Evolutionary conservation across 2,329 filamentous ascomycete genomes (phyloP).

Genomic region (Endocalyx cinctus): DNA sequence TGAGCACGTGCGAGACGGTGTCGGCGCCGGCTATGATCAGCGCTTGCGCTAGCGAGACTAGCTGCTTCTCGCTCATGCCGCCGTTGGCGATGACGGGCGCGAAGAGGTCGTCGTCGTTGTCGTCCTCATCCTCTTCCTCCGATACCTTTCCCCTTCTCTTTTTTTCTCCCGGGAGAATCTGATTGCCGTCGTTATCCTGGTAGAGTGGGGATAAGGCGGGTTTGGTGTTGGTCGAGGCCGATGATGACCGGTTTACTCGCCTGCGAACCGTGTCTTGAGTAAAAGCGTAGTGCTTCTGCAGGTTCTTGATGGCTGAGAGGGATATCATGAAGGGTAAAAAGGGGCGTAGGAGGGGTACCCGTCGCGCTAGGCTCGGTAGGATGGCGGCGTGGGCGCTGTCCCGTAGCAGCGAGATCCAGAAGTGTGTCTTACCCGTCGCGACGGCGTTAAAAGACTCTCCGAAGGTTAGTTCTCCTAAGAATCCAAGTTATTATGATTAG

Average conservation of each 20-base stretch:
- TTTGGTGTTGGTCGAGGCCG: no score
- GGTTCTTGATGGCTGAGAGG: constrained; percentile 3
- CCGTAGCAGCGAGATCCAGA: constrained; percentile 14
- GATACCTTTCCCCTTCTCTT: no score
- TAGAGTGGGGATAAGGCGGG: no score
- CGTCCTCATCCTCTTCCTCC: no score
- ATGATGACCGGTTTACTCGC: no score
- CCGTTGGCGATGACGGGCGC: constrained; percentile 7
- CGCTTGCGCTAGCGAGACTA: constrained; percentile 6
- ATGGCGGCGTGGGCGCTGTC: constrained; percentile 5
- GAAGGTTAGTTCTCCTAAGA: constrained; percentile 14
- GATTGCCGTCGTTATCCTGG: no score
- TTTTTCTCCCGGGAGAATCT: neutral
- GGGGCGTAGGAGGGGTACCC: constrained; percentile 8
- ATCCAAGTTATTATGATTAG: no score
- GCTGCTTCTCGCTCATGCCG: constrained; percentile 1
- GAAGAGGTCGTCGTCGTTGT: constrained; percentile 12
- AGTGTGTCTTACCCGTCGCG: constrained; percentile 4
- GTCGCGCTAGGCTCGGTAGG: constrained; percentile 8
- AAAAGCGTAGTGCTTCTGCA: constrained; percentile 4
- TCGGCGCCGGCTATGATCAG: constrained; percentile 14
- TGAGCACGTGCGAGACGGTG: constrained; percentile 14
- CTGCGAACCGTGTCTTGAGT: constrained; percentile 11
- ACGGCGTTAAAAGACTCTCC: constrained; percentile 16
- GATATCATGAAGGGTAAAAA: constrained; percentile 6